Base-by-base conservation (phyloP, 305 asterid genomes). In the Galium porrigens region DNA sequence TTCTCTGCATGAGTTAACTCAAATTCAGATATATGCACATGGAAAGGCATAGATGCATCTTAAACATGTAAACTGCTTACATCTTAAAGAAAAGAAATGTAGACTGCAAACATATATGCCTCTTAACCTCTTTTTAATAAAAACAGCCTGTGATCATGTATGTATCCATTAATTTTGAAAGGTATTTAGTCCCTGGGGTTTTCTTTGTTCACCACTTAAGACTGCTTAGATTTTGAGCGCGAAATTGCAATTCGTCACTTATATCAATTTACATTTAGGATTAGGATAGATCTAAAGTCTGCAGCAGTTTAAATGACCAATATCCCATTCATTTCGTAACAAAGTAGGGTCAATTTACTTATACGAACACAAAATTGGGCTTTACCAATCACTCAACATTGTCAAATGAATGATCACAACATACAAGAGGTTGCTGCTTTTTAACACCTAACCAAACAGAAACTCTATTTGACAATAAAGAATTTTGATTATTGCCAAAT, bases 1-100 rank as follows among this genome's bases (percentile, higher is more conserved):
- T 68, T 90, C 97, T 78, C 99, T 94, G 94, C 82, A 83, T 54
- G 22, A 25, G 41, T 46, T 55, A 44, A 65, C 63, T 54, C 3
- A 42, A 68, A 25, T 7, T 48, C 56, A 56, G 61, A 15, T 55
- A 65, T 17, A 36, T 32, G 53, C 54, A 14, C 33, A 48, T 6
- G 5, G 52, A 22, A 51, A 37, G 8, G 41, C 48, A 0, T 32
- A 58, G 34, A 62, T 10, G 9, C 61, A 30, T 12, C 18, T 60
- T 60, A 37, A 48, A 36, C 49, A 29, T 49, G 18, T 48, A 60
- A 25, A 39, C 12, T 10, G 4, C 27, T 18, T 11, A 33, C 4
- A 1, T 36, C 20, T 42, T 18, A 6, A 8, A 32, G 4, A 51
- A 34, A 29, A 5, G 4, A 37, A 29, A 62, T 0, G 33, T 41